phyloP scores from a whole-genome alignment of 768 basidiomycete species.

The Trametes meyenii region DNA sequence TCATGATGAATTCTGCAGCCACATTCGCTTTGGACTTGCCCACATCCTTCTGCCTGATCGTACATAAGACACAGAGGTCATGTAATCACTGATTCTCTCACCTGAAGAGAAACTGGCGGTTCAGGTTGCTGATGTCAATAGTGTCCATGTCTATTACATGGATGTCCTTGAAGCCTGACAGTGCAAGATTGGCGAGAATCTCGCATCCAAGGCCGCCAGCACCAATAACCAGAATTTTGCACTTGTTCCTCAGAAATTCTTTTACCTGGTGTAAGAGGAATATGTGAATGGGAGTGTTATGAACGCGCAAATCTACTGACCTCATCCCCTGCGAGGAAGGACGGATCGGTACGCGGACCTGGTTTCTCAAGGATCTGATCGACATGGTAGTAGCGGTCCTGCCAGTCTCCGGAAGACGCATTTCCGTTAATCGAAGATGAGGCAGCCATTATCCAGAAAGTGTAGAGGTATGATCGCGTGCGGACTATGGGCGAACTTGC shows the following conservation, averaged over 20 bases:
- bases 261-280: slow-evolving; percentile 69
- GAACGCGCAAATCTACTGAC: slow-evolving; percentile 45
- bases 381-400: slow-evolving; percentile 74
- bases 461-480: not conserved
- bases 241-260: slow-evolving; percentile 75
- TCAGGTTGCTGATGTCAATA: slow-evolving; percentile 98
- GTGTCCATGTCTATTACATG: slow-evolving; percentile 99
- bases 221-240: slow-evolving; percentile 96
- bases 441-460: slow-evolving; percentile 15
- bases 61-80: slow-evolving; percentile 1
- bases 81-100: slow-evolving; percentile 35
- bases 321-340: slow-evolving; percentile 79
- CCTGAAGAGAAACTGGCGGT: slow-evolving; percentile 98
- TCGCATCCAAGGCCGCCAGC: slow-evolving; percentile 98
- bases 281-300: not conserved
- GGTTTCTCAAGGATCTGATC: slow-evolving; percentile 84
- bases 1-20: slow-evolving; percentile 97
- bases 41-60: slow-evolving; percentile 79
- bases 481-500: not conserved
- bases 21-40: slow-evolving; percentile 92
- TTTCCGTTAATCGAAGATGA: slow-evolving; percentile 38
- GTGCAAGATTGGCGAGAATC: slow-evolving; percentile 93
- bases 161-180: slow-evolving; percentile 97
- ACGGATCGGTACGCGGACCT: slow-evolving; percentile 88
- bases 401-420: slow-evolving; percentile 48